Conservation (phyloP, 164 flowering plant genomes). For the Annona cherimola region DNA sequence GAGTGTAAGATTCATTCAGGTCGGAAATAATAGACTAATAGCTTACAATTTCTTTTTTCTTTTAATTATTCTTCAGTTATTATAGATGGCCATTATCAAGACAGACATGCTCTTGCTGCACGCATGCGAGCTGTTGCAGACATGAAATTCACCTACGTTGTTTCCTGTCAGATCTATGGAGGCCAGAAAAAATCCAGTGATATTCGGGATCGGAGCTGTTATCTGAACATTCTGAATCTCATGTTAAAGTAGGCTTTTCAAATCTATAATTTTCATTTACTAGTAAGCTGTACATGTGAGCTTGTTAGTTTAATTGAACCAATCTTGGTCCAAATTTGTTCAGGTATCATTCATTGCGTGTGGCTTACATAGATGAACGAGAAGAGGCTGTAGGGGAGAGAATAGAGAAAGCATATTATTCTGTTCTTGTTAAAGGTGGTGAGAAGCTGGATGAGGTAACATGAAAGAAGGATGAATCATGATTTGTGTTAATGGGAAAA, state of each 20-base stretch:
- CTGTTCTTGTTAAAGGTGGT: constrained; percentile 95
- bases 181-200: constrained; percentile 72
- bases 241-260: constrained; percentile 66
- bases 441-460: constrained; percentile 92
- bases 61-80: constrained; percentile 39
- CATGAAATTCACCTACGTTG: constrained; percentile 96
- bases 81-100: constrained; percentile 23
- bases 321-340: constrained; percentile 8
- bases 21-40: constrained; percentile 3
- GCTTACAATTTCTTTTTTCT: not conserved
- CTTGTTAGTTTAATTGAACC: constrained; percentile 2
- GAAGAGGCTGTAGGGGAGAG: constrained; percentile 63
- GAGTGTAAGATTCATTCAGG: not conserved
- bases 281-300: constrained; percentile 4
- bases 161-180: constrained; percentile 96
- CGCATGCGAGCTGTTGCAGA: constrained; percentile 72
- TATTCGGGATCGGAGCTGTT: constrained; percentile 53
- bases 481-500: not conserved
- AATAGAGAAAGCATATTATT: constrained; percentile 62
- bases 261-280: not conserved
- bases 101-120: constrained; percentile 26
- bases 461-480: not conserved
- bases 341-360: constrained; percentile 88
- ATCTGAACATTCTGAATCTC: constrained; percentile 78
- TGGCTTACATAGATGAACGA: constrained; percentile 91